Evolutionary conservation across 2,329 filamentous ascomycete genomes (phyloP).

Genomic region (Paecilomyces sp.): DNA sequence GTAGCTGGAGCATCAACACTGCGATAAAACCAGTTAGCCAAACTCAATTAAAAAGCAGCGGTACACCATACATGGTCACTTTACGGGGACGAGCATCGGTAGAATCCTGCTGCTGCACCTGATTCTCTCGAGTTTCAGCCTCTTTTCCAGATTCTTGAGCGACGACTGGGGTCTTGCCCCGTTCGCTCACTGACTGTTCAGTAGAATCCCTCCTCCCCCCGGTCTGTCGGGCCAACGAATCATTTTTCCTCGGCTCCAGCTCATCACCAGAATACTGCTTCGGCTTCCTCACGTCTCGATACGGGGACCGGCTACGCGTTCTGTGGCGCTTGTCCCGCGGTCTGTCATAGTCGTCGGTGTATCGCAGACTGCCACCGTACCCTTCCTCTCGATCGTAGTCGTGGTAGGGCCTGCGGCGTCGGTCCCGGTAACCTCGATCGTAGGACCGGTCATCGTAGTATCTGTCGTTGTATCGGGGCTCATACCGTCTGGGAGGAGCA

Average conservation of each 20-base stretch:
- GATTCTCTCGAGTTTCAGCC: constrained; percentile 62
- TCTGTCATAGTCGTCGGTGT: constrained; percentile 43
- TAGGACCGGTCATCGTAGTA: constrained; percentile 27
- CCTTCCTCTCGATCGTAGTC: constrained; percentile 44
- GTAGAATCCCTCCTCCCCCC: constrained; percentile 45
- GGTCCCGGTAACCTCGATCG: constrained; percentile 35
- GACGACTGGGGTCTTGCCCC: constrained; percentile 53
- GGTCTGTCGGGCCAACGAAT: constrained; percentile 20
- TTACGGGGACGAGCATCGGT: constrained; percentile 23
- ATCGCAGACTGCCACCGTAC: constrained; percentile 34
- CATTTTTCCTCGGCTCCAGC: constrained; percentile 18
- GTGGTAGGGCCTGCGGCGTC: constrained; percentile 38
- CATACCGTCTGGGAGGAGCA: constrained; percentile 24
- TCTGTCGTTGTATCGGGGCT: constrained; percentile 32
- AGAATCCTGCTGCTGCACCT: constrained; percentile 46
- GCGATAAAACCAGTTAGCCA: constrained; percentile 7
- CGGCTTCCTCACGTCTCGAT: constrained; percentile 29
- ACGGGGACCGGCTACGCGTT: constrained; percentile 47
- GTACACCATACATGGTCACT: constrained; percentile 37
- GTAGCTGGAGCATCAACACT: constrained; percentile 12
- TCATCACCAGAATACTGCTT: constrained; percentile 33
- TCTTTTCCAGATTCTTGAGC: constrained; percentile 54
- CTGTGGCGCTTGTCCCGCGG: constrained; percentile 50
- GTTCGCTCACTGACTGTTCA: constrained; percentile 59
- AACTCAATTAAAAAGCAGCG: constrained; percentile 1